Evolutionary conservation across 352 stramenopile genomes (phyloP).

Genomic region (Thalassiosira mediterranea): DNA sequence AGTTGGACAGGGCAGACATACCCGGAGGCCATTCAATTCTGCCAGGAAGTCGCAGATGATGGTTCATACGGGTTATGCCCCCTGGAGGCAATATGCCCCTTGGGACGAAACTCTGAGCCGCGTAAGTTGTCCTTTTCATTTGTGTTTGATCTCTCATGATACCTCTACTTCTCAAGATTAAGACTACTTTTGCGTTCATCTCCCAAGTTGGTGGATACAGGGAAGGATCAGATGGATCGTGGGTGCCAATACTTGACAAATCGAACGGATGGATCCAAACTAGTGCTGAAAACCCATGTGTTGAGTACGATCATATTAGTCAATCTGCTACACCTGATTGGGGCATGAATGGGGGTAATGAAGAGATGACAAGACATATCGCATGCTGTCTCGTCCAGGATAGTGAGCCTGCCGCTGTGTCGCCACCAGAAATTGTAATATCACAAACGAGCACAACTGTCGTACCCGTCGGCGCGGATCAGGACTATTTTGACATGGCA

Average conservation of each 20-base stretch:
- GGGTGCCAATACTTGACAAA: slow-evolving; percentile 8
- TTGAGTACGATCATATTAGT: slow-evolving; percentile 26
- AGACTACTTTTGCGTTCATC: slow-evolving; percentile 43
- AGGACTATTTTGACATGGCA: neutral
- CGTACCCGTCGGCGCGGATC: no score
- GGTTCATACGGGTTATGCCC: slow-evolving; percentile 31
- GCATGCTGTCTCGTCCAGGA: slow-evolving; percentile 25
- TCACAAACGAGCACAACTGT: no score
- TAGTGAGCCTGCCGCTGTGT: no score
- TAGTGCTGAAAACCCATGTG: neutral
- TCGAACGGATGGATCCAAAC: slow-evolving; percentile 7
- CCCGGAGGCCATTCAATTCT: slow-evolving; percentile 18
- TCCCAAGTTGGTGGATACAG: slow-evolving; percentile 9
- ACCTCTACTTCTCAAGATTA: no score
- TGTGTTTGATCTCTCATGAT: no score
- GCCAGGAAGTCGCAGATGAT: neutral
- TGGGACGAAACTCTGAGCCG: no score
- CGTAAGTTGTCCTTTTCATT: no score
- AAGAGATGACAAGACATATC: slow-evolving; percentile 29
- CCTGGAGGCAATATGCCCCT: slow-evolving; percentile 2
- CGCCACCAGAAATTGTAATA: no score
- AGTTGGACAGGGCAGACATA: slow-evolving; percentile 17
- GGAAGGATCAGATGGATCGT: slow-evolving; percentile 2
- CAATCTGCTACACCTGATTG: slow-evolving; percentile 4
- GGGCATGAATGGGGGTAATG: slow-evolving; percentile 22